Conservation (phyloP, 768 basidiomycete species). For the Amanita rimosa region DNA sequence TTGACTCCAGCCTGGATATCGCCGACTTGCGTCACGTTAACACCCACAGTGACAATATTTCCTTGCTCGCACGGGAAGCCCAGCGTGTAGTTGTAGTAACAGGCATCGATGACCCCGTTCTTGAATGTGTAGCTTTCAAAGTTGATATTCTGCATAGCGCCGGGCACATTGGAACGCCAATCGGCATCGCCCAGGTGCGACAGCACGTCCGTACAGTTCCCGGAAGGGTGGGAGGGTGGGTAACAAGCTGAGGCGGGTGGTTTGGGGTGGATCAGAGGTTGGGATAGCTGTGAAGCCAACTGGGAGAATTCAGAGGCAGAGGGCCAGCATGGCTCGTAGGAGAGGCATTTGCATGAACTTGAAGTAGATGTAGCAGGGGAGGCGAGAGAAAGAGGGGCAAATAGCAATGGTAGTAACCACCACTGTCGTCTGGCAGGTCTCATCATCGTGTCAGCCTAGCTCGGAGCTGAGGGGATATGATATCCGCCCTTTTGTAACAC, state of each 20-base stretch:
- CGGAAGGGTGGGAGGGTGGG: conserved; percentile 19
- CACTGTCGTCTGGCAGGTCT: too few species aligned
- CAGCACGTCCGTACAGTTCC: conserved; percentile 24
- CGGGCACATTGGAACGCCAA: conserved; percentile 31
- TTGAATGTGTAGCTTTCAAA: conserved; percentile 20
- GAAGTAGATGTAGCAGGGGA: neutral
- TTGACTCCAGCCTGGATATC: conserved; percentile 23
- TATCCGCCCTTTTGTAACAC: too few species aligned
- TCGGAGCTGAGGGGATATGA: too few species aligned
- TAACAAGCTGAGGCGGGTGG: conserved; percentile 33
- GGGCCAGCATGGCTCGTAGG: conserved; percentile 32
- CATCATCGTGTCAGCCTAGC: too few species aligned
- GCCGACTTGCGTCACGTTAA: conserved; percentile 24
- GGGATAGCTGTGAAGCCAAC: conserved; percentile 26
- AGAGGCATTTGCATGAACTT: conserved; percentile 33
- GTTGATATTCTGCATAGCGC: conserved; percentile 24
- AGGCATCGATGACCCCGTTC: conserved; percentile 38
- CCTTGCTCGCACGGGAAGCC: conserved; percentile 32
- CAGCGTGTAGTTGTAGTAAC: conserved; percentile 34
- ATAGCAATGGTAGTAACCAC: neutral
- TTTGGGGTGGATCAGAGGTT: conserved; percentile 30
- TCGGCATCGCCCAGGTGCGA: conserved; percentile 18
- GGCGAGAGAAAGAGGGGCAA: neutral
- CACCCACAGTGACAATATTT: conserved; percentile 27
- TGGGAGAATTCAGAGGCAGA: conserved; percentile 17